Conservation (phyloP, 495 filamentous ascomycete species). For the Hypoxylon perforatum region DNA sequence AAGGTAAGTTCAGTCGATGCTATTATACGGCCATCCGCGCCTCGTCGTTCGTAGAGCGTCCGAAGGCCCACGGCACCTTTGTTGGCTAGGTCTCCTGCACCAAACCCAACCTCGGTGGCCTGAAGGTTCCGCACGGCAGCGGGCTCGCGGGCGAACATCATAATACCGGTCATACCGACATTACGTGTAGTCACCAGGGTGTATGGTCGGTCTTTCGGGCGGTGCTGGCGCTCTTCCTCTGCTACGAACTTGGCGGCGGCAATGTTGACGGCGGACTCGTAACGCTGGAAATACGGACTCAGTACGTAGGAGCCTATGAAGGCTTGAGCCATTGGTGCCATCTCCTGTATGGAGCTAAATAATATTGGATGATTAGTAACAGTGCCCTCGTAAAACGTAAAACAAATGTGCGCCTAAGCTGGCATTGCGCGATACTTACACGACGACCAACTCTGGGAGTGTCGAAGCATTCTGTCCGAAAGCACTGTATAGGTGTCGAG, state of each 20-base stretch:
- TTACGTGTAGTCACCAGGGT: conserved; percentile 67
- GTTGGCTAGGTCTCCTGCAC: conserved; percentile 87
- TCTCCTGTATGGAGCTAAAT: conserved; percentile 81
- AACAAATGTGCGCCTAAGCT: no score
- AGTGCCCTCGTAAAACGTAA: not conserved
- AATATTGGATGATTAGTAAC: conserved; percentile 40
- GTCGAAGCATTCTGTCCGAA: conserved; percentile 62
- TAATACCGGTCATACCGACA: conserved; percentile 87
- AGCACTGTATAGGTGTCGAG: conserved; percentile 75
- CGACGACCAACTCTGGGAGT: conserved; percentile 75
- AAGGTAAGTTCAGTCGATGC: conserved; percentile 76
- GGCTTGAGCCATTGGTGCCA: conserved; percentile 82
- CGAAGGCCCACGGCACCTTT: conserved; percentile 90
- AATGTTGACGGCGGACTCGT: conserved; percentile 73
- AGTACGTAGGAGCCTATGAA: conserved; percentile 89
- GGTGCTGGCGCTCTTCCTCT: conserved; percentile 17
- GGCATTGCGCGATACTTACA: conserved; percentile 50
- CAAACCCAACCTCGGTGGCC: conserved; percentile 81
- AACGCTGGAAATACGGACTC: conserved; percentile 76
- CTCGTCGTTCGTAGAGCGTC: conserved; percentile 61
- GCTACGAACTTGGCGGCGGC: conserved; percentile 60
- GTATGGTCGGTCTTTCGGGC: conserved; percentile 52
- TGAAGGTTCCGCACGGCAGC: conserved; percentile 68
- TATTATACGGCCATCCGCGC: conserved; percentile 26
- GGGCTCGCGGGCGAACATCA: conserved; percentile 77